Percentiles rank a stretch among this genome's conserved stretches.
Conservation (phyloP, 1,284 basidiomycete genomes). For the Blastosporella zonata region DNA sequence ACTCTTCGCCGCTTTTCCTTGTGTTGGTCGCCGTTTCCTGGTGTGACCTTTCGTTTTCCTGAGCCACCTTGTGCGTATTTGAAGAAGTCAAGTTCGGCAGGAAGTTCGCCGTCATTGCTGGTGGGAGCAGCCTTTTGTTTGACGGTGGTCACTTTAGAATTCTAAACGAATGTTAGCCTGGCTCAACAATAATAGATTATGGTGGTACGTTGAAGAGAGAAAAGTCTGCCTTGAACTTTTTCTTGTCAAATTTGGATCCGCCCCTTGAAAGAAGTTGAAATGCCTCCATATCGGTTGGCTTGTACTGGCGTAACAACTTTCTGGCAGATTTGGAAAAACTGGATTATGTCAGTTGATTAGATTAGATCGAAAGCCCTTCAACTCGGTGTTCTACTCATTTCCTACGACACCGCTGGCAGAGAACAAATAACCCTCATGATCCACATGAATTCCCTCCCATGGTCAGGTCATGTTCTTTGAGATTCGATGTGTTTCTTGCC, state of each 20-base stretch:
- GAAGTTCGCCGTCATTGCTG: slow-evolving; percentile 49
- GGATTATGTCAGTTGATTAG: slow-evolving; percentile 14
- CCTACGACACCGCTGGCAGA: no score
- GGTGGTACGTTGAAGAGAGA: slow-evolving; percentile 63
- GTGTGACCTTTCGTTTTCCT: slow-evolving; percentile 44
- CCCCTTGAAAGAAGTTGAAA: slow-evolving; percentile 79
- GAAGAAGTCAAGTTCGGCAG: slow-evolving; percentile 85
- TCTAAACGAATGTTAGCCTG: slow-evolving; percentile 15
- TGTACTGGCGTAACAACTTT: not conserved
- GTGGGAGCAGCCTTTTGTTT: slow-evolving; percentile 13
- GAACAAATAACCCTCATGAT: not conserved
- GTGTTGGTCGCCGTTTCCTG: slow-evolving; percentile 21
- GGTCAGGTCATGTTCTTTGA: not conserved
- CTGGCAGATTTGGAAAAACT: not conserved
- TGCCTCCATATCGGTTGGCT: slow-evolving; percentile 50
- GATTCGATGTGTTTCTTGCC: no score
- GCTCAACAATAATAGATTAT: not conserved
- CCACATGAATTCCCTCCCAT: not conserved
- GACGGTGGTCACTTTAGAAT: slow-evolving; percentile 28
- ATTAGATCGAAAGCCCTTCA: slow-evolving; percentile 13
- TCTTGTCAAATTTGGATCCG: slow-evolving; percentile 77
- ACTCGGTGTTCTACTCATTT: no score
- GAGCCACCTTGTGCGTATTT: slow-evolving; percentile 67
- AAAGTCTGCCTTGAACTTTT: slow-evolving; percentile 70
- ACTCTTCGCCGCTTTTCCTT: slow-evolving; percentile 38